Evolutionary conservation across 2,329 filamentous ascomycete species (phyloP).

Genomic region (Alternaria infectoria): DNA sequence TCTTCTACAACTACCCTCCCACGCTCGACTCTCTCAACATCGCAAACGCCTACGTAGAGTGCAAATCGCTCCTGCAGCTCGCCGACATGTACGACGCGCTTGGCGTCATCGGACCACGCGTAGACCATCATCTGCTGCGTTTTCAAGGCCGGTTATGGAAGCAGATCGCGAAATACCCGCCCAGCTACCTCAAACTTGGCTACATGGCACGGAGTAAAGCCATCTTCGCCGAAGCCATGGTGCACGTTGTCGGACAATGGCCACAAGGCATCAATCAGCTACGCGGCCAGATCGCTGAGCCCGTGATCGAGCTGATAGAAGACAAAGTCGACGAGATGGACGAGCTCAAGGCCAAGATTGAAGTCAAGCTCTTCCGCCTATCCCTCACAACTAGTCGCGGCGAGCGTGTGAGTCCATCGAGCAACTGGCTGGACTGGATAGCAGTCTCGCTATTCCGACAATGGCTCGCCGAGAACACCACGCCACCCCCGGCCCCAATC

Average conservation of each 20-base stretch:
- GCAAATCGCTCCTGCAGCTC: constrained; percentile 84
- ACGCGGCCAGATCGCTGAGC: constrained; percentile 70
- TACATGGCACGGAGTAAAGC: constrained; percentile 84
- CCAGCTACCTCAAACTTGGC: constrained; percentile 87
- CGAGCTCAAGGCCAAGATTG: constrained; percentile 79
- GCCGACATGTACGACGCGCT: constrained; percentile 97
- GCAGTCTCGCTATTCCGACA: constrained; percentile 86
- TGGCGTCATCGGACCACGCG: constrained; percentile 82
- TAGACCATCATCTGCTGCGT: constrained; percentile 91
- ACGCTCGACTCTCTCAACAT: constrained; percentile 85
- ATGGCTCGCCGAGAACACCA: constrained; percentile 91
- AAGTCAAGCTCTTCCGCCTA: constrained; percentile 81
- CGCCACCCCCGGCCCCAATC: constrained; percentile 67
- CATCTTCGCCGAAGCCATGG: constrained; percentile 77
- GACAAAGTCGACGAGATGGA: constrained; percentile 94
- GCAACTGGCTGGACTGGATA: constrained; percentile 87
- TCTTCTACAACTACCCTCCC: constrained; percentile 93
- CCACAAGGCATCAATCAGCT: constrained; percentile 80
- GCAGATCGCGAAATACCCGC: constrained; percentile 94
- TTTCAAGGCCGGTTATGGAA: constrained; percentile 93
- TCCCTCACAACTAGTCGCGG: constrained; percentile 79
- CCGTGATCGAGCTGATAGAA: constrained; percentile 87
- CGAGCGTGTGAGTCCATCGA: constrained; percentile 80
- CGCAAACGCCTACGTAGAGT: constrained; percentile 89
- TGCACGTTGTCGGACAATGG: constrained; percentile 96